These are phyloP conservation scores for Cordyceps cateniannulata DNA, from an alignment of 2,329 filamentous ascomycete species.

Conservation along the genomic window DNA sequence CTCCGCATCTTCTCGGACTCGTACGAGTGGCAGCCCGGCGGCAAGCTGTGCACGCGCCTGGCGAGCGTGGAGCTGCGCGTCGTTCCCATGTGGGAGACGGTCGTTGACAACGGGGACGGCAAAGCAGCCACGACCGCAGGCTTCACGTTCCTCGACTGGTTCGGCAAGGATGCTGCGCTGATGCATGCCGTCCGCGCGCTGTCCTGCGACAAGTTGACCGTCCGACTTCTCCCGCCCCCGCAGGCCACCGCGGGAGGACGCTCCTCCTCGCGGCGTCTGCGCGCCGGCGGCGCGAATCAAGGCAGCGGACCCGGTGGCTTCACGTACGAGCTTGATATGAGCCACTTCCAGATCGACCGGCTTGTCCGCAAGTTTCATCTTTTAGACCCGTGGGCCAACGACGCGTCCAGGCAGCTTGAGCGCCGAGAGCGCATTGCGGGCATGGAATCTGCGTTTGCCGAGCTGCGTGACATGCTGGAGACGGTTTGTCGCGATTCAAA, in stretches of 20 bases:
- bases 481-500: neutral
- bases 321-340: conserved; percentile 15
- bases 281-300: neutral
- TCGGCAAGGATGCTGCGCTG: conserved; percentile 23
- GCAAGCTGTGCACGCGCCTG: conserved; percentile 17
- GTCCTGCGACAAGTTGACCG: conserved; percentile 28
- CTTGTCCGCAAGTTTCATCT: neutral
- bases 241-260: neutral
- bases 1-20: conserved; percentile 28
- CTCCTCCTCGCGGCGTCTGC: neutral
- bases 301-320: conserved; percentile 12
- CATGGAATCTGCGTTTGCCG: neutral
- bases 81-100: conserved; percentile 21
- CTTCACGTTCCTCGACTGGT: conserved; percentile 33
- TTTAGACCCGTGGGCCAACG: conserved; percentile 17
- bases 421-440: conserved; percentile 16
- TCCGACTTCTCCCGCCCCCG: conserved; percentile 26
- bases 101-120: neutral
- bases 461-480: neutral
- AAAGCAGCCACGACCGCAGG: too few relatives aligned
- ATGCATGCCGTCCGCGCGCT: conserved; percentile 25
- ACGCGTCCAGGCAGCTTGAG: conserved; percentile 16
- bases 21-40: conserved; percentile 14
- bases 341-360: neutral
- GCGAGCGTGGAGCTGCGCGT: conserved; percentile 38